Base-by-base conservation (phyloP, 1,139 yeast genomes). In the Wickerhamiella infanticola region DNA sequence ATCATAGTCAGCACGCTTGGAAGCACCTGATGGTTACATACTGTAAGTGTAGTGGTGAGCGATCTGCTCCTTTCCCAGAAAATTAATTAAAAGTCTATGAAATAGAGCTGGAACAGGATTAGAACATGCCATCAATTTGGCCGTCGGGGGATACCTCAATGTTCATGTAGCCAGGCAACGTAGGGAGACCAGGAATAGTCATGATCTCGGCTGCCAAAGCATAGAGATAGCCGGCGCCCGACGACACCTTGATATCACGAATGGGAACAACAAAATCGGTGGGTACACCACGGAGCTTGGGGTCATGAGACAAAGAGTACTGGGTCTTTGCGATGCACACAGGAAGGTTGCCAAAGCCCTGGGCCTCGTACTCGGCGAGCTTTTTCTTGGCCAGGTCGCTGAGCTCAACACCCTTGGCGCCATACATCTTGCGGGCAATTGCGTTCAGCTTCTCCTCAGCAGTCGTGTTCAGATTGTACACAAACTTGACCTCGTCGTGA, bases 291-390 rank as follows among this genome's bases (percentile, higher is more conserved):
- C 88, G 88, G 64, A 88, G 73, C 40, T 74, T 72, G 39, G 97
- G 88, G 65, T 90, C 97, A 60, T 88, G 96, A 6, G 96, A 85
- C 56, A 90, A 72, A 11, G 96, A 86, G 69, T 90, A 90, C 66
- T 90, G 98, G 3, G 98, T 90, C 73, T 90, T 90, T 53, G 98
- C 98, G 62, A 90, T 82, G 70, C 98, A 90, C 58, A 90, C 81
- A 50, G 97, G 98, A 63, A 90, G 72, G 62, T 85, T 73, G 49
- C 84, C 90, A 62, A 84, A 90, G 3, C 97, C 97, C 69, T 88
- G 97, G 50, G 73, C 68, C 46, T 90, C 80, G 69, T 86, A 88
- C 46, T 79, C 71, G 51, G 80, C 88, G 56, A 90, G 79, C 68
- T 88, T 85, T 68, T 75, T 72, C 58, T 77, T 78, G 37, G 98